Base-by-base conservation (phyloP, 2,329 filamentous ascomycete genomes). In the Hortaea werneckii region DNA sequence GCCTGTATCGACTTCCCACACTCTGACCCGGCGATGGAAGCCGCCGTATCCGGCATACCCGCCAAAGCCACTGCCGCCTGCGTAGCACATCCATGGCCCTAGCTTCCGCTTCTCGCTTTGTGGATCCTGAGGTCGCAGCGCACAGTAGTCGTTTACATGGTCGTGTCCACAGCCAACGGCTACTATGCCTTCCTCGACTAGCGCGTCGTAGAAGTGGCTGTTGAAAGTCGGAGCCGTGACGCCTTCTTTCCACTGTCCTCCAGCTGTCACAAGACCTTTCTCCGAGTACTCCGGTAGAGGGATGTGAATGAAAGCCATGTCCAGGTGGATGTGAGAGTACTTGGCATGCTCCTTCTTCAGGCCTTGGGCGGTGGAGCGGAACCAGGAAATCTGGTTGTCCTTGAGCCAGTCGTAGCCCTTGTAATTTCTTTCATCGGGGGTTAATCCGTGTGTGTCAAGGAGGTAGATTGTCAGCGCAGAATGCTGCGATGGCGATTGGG, bases 401-500 rank as follows among this genome's bases (percentile, higher is more conserved):
- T 96, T 96, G 61, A 98, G 72, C 92, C 92, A 98, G 67, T 96
- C 90, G 63, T 98, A 98, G 41, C 92, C 92, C n/a, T 80, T 79
- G 64, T 82, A 95, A 49, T 86, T 80, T 46, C 81, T 79, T 67
- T 95, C 87, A 60, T 98, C 85, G 0, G 89, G 89, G 5, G 87
- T 87, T 66, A 95, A 94, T 4, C 85, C 77, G 64, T 98, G 92
- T 0, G 89, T 89, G 66, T 98, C 92, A 39, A 98, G 78, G 54
- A 98, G 74, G 67, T 95, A 98, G n/a, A 98, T 73, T 0, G 90
- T 95, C 43, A 98, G 68, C 5, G 92, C 92, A 1, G 88, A 94
- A 66, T 96, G 89, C 49, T 85, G 81, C 11, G 83, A 86, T 50
- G 70, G 78, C 49, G 85, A 83, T 34, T 83, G 84, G 3, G 86